These are phyloP conservation scores for Monilinia laxa DNA, from an alignment of 2,329 filamentous ascomycete genomes.

Conservation along the genomic window DNA sequence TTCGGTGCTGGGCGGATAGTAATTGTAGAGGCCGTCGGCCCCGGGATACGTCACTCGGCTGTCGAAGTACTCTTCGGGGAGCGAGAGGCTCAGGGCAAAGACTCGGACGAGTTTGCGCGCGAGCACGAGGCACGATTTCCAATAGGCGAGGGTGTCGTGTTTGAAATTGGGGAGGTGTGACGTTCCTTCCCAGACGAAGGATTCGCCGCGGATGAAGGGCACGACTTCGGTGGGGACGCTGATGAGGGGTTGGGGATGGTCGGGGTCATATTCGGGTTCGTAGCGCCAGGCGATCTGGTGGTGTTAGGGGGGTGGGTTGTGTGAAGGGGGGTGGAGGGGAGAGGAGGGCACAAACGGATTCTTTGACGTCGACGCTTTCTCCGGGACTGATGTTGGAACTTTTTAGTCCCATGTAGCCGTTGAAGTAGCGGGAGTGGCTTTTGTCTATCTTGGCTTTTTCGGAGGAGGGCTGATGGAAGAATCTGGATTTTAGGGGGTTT, in stretches of 20 bases:
- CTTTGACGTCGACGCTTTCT: constrained; percentile 52
- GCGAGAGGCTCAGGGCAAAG: constrained; percentile 55
- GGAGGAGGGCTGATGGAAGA: constrained; percentile 50
- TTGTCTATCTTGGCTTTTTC: constrained; percentile 45
- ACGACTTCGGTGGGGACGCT: constrained; percentile 47
- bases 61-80: constrained; percentile 57
- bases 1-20: constrained; percentile 45
- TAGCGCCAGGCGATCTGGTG: constrained; percentile 49
- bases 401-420: constrained; percentile 47
- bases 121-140: constrained; percentile 49
- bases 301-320: not conserved
- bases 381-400: constrained; percentile 50
- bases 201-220: constrained; percentile 47
- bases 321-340: not conserved
- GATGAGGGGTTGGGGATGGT: constrained; percentile 42
- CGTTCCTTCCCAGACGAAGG: constrained; percentile 54
- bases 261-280: constrained; percentile 52
- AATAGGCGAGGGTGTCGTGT: constrained; percentile 48
- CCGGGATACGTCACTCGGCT: constrained; percentile 53
- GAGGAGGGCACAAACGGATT: constrained; percentile 40
- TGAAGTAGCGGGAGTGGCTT: constrained; percentile 45
- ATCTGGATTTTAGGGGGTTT: constrained; percentile 38
- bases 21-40: constrained; percentile 46
- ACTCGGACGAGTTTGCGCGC: constrained; percentile 51
- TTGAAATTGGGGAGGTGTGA: constrained; percentile 51